phyloP scores from a whole-genome alignment of 805 yeast genomes.

The Saturnispora kantuleensis region DNA sequence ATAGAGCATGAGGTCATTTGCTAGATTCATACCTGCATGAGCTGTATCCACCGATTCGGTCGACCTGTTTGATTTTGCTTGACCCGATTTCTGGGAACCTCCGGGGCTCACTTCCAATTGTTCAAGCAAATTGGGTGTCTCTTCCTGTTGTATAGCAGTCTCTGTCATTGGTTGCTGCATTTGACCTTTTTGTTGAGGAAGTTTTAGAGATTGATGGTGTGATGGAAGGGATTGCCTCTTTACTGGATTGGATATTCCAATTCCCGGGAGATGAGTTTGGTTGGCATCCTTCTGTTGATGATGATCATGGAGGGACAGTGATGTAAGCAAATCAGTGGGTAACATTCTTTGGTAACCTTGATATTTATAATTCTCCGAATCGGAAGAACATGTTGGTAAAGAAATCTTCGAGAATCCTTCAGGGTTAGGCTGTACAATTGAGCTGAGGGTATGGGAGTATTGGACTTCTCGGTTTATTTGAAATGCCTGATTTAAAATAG shows the following conservation, averaged over 20 bases:
- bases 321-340: no score
- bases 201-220: background rate
- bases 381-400: no score
- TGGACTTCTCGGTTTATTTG: background rate
- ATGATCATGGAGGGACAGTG: no score
- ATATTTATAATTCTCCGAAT: no score
- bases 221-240: background rate
- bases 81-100: background rate
- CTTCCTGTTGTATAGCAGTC: no score
- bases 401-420: no score
- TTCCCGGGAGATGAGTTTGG: background rate
- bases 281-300: background rate
- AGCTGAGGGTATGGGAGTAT: background rate
- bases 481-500: background rate
- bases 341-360: no score
- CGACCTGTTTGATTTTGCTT: background rate
- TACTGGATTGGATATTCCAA: background rate
- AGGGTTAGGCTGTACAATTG: no score
- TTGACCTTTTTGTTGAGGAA: slow-evolving; percentile 6
- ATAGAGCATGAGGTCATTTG: background rate
- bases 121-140: no score
- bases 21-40: no score
- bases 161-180: background rate
- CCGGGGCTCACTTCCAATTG: no score
- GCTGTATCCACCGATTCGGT: no score